Evolutionary conservation across 1,139 yeast genomes (phyloP).

Genomic region (Suhomyces terraborum): DNA sequence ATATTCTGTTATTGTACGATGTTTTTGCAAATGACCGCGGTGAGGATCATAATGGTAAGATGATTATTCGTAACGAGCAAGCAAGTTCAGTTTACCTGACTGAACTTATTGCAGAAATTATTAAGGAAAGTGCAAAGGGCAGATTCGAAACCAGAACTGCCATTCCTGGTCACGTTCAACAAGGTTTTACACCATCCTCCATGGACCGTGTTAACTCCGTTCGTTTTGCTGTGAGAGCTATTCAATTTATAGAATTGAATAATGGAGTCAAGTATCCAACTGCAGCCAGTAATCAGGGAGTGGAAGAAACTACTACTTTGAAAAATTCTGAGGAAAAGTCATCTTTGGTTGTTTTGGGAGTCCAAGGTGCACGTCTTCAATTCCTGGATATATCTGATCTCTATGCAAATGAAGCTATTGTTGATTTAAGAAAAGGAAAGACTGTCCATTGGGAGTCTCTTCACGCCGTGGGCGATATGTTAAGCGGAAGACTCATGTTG

Average conservation of each 20-base stretch:
- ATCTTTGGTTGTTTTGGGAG: constrained; percentile 66
- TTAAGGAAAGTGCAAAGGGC: constrained; percentile 73
- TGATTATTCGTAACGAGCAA: constrained; percentile 80
- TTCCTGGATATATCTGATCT: constrained; percentile 57
- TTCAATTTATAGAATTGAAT: constrained; percentile 58
- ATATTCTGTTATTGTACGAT: constrained; percentile 56
- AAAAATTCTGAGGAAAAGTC: constrained; percentile 44
- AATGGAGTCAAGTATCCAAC: background rate
- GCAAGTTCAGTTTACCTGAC: constrained; percentile 85
- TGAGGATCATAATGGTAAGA: constrained; percentile 73
- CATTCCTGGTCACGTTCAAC: constrained; percentile 97
- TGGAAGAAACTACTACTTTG: background rate
- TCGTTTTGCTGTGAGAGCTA: constrained; percentile 84
- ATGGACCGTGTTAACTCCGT: constrained; percentile 93
- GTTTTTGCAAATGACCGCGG: constrained; percentile 61
- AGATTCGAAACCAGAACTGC: constrained; percentile 92
- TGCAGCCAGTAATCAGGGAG: background rate
- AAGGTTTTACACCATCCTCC: constrained; percentile 94
- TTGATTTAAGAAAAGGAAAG: constrained; percentile 63
- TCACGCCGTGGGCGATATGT: constrained; percentile 60
- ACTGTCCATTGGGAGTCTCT: constrained; percentile 69
- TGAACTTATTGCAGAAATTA: constrained; percentile 76
- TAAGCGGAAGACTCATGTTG: constrained; percentile 57
- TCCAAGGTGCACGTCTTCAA: constrained; percentile 62
- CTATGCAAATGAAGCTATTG: constrained; percentile 61